A percentile compares a stretch with the other conserved stretches of the same genome.
phyloP scores from a whole-genome alignment of 192 early-diverging fungal genomes.

The Coemansia sp. region DNA sequence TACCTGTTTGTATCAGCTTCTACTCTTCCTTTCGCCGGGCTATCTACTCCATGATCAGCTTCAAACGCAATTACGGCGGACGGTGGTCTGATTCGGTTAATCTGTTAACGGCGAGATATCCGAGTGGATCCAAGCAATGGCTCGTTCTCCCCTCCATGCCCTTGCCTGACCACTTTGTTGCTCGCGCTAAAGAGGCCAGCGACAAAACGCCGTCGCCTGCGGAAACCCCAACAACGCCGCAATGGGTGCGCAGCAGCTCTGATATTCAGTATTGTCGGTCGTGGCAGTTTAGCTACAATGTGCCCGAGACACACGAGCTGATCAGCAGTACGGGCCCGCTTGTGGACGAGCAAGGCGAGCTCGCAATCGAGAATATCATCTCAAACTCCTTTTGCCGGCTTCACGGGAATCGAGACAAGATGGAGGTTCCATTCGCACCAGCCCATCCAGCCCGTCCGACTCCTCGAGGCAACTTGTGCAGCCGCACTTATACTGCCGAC shows the following conservation, averaged over 20 bases:
- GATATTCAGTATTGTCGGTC: slow-evolving; percentile 9
- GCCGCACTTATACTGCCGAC: slow-evolving; percentile 21
- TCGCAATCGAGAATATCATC: slow-evolving; percentile 20
- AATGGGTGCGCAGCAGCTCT: slow-evolving; percentile 30
- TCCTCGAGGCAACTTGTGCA: slow-evolving; percentile 23
- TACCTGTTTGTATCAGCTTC: slow-evolving; percentile 31
- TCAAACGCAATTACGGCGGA: slow-evolving; percentile 27
- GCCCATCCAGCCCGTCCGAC: slow-evolving; percentile 6
- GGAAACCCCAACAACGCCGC: neutral
- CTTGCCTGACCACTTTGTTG: neutral
- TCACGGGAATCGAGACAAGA: slow-evolving; percentile 12
- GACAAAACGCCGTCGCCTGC: neutral
- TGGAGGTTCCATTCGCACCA: slow-evolving; percentile 29
- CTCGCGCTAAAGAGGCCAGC: neutral
- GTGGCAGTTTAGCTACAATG: neutral
- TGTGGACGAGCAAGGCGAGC: slow-evolving; percentile 36
- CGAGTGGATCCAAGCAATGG: slow-evolving; percentile 47
- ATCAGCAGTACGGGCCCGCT: slow-evolving; percentile 7
- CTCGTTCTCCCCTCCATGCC: slow-evolving; percentile 25
- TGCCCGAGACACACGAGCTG: slow-evolving; percentile 6
- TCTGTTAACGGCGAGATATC: slow-evolving; percentile 33
- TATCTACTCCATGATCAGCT: slow-evolving; percentile 42
- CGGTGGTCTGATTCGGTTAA: slow-evolving; percentile 26
- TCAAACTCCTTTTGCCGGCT: slow-evolving; percentile 21
- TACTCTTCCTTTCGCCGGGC: slow-evolving; percentile 32